Evolutionary conservation across 78 protist species (phyloP).

Genomic region (Trichosphaerium sp.): DNA sequence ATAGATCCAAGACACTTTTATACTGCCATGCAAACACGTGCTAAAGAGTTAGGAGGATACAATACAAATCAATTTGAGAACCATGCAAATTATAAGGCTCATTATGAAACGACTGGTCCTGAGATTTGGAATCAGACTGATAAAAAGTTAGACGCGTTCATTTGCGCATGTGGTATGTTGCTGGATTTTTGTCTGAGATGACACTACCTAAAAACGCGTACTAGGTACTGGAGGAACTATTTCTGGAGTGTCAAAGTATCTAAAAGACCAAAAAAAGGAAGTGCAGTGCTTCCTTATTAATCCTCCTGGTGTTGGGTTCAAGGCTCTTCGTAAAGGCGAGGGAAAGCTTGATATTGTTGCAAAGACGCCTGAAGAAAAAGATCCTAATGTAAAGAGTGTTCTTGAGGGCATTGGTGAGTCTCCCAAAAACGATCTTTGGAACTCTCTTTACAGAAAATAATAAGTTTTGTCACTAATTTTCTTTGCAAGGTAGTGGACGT

Average conservation of each 20-base stretch:
- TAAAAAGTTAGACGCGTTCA: slow-evolving; percentile 28
- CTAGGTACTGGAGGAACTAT: slow-evolving; percentile 76
- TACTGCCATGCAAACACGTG: neutral
- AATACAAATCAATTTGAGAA: slow-evolving; percentile 68
- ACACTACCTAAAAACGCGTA: too few relatives aligned
- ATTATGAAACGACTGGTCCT: slow-evolving; percentile 46
- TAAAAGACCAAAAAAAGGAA: slow-evolving; percentile 1
- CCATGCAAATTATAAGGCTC: slow-evolving; percentile 54
- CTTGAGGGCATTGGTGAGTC: slow-evolving; percentile 34
- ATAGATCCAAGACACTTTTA: neutral
- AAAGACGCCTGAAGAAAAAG: slow-evolving; percentile 6
- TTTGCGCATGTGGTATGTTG: slow-evolving; percentile 30
- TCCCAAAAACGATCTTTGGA: slow-evolving; percentile 15
- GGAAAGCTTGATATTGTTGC: neutral
- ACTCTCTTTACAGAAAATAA: slow-evolving; percentile 27
- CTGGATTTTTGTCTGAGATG: slow-evolving; percentile 26
- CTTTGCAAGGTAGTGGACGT: slow-evolving; percentile 35
- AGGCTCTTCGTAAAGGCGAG: neutral
- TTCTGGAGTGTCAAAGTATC: slow-evolving; percentile 52
- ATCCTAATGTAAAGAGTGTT: slow-evolving; percentile 3
- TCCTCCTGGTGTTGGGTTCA: slow-evolving; percentile 13
- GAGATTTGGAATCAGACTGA: slow-evolving; percentile 62
- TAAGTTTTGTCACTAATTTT: slow-evolving; percentile 24
- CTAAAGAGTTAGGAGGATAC: slow-evolving; percentile 3
- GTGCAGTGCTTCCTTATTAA: slow-evolving; percentile 3